These are phyloP conservation scores for Acer yangbiense DNA, from an alignment of 345 rosid species.

Conservation along the genomic window DNA sequence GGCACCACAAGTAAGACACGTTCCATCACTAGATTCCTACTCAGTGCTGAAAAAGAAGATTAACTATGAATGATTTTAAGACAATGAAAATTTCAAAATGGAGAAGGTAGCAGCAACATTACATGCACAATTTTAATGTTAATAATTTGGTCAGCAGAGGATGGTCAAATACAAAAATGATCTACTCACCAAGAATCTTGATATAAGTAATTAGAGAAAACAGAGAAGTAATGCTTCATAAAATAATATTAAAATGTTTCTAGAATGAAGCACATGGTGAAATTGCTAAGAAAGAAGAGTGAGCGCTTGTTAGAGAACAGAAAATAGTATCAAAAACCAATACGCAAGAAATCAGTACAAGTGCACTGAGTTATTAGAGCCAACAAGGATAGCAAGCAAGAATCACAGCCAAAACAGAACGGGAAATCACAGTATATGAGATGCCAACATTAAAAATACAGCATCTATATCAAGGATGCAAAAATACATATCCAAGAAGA, in stretches of 20 bases:
- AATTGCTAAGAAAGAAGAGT: not conserved
- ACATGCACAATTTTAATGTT: not conserved
- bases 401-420: not conserved
- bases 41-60: not conserved
- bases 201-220: not conserved
- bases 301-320: not conserved
- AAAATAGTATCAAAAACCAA: not conserved
- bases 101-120: not conserved
- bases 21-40: not conserved
- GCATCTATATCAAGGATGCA: constrained; percentile 1
- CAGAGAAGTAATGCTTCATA: constrained; percentile 5
- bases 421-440: not conserved
- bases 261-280: not conserved
- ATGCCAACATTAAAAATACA: not conserved
- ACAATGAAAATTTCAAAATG: not conserved
- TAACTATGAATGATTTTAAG: not conserved
- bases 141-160: not conserved
- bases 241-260: not conserved
- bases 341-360: not conserved
- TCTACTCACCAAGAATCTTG: not conserved
- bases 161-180: not conserved
- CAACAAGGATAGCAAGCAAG: not conserved
- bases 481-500: not conserved
- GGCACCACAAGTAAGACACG: too few species aligned
- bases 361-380: not conserved